Base-by-base conservation (phyloP, 345 rosid species). In the Gossypium arboreum region DNA sequence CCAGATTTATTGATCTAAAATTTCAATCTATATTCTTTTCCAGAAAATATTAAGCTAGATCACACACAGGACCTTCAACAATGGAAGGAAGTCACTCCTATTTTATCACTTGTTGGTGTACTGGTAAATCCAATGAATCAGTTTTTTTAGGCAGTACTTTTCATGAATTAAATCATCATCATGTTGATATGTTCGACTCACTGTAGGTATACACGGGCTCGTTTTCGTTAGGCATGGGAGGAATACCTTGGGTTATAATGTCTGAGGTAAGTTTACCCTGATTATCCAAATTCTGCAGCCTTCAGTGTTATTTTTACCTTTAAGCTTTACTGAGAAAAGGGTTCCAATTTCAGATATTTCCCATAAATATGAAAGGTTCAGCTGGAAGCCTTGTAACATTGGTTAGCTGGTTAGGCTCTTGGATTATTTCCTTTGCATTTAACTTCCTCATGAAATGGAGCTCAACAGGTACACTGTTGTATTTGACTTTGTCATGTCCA, bases 381-480 rank as follows among this genome's bases (percentile, higher is more conserved):
- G 94, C 96, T 43, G 98, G 96, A 69, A 94, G 96, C 79, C 83
- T 94, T 4, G 92, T 93, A 85, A 87, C 91, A 56, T 66, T 94
- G 55, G 87, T 89, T 22, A 92, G 88, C 82, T 92, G 98, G 98
- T 79, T 89, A 41, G 87, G 90, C 34, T 88, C 94, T 72, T 92
- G 97, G 98, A 84, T 92, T 25, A 73, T 90, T 58, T 77, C 98
- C 59, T 94, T 76, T 50, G 64, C 90, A 43, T 90, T 92, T 79
- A 94, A 88, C 77, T 90, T 92, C 84, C 68, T 84, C 39, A 81
- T 82, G 85, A 22, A 79, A 3, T 85, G 88, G 87, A 87, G 82
- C 79, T 85, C 88, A 44, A 52, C 85, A 13, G 90, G 88, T 83
- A 77, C 56, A 12, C 2, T 4, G 12, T 44, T 6, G 44, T 27